Percentiles rank a stretch among this genome's conserved stretches.
phyloP scores from a whole-genome alignment of 768 basidiomycete genomes.

The Lentinula detonsa region DNA sequence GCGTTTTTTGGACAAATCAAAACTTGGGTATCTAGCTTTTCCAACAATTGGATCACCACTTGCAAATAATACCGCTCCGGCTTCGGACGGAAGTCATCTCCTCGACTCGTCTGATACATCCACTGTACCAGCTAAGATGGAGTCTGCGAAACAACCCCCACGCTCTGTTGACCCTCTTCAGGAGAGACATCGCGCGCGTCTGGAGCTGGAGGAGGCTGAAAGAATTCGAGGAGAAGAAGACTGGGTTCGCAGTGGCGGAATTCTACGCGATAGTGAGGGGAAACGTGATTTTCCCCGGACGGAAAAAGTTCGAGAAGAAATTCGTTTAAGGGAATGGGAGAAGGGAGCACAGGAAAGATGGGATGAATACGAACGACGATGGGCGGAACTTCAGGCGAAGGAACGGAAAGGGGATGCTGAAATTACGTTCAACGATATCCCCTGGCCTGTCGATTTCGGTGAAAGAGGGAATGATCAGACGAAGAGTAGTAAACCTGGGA shows the following conservation, averaged over 20 bases:
- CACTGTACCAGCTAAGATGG: neutral
- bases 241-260: conserved; percentile 56
- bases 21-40: conserved; percentile 1
- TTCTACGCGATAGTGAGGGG: conserved; percentile 44
- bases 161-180: neutral
- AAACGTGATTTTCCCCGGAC: conserved; percentile 46
- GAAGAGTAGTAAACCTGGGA: neutral
- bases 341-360: conserved; percentile 32
- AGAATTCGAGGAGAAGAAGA: conserved; percentile 37
- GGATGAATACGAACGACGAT: conserved; percentile 48
- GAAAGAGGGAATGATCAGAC: neutral
- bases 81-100: neutral
- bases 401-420: conserved; percentile 7
- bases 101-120: neutral
- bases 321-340: conserved; percentile 39
- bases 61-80: neutral
- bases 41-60: neutral
- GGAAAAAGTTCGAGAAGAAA: conserved; percentile 38
- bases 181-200: neutral
- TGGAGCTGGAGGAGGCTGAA: neutral
- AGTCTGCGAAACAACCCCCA: neutral
- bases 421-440: conserved; percentile 42
- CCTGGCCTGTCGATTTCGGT: conserved; percentile 47
- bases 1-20: neutral
- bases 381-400: conserved; percentile 34